Evolutionary conservation across 78 protist species (phyloP).

Genomic region (Guillardia theta): DNA sequence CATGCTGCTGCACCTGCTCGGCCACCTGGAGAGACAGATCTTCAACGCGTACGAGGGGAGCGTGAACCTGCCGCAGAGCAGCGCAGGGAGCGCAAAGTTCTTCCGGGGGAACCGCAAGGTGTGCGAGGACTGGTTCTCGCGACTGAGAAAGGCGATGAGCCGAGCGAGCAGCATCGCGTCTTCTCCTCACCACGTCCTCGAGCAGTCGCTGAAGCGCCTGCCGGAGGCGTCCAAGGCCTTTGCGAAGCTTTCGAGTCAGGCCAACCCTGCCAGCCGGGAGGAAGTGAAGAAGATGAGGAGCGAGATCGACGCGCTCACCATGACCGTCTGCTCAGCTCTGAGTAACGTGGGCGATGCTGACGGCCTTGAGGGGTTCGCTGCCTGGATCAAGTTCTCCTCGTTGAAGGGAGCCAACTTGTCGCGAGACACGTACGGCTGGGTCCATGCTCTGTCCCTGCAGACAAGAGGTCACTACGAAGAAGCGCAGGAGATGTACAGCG

Average conservation of each 20-base stretch:
- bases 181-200: not conserved
- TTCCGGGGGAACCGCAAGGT: not conserved
- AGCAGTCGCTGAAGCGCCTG: not conserved
- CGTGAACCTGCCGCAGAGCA: not conserved
- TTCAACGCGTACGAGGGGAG: constrained; percentile 31
- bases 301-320: not conserved
- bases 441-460: constrained; percentile 6
- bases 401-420: not conserved
- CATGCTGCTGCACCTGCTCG: not conserved
- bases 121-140: constrained; percentile 36
- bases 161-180: not conserved
- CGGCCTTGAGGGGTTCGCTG: not conserved
- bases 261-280: not conserved
- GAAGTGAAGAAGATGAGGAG: not conserved
- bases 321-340: not conserved
- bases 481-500: not conserved
- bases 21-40: not conserved
- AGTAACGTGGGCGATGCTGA: constrained; percentile 8
- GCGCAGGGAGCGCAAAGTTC: not conserved
- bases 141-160: not conserved
- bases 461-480: not conserved
- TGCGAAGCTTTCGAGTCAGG: not conserved
- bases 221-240: not conserved
- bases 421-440: not conserved
- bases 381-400: not conserved